Evolutionary conservation across 2,329 filamentous ascomycete species (phyloP), one percentile per base, ranked within the genome.

Genomic region (Orbilia blumenaviensis): DNA sequence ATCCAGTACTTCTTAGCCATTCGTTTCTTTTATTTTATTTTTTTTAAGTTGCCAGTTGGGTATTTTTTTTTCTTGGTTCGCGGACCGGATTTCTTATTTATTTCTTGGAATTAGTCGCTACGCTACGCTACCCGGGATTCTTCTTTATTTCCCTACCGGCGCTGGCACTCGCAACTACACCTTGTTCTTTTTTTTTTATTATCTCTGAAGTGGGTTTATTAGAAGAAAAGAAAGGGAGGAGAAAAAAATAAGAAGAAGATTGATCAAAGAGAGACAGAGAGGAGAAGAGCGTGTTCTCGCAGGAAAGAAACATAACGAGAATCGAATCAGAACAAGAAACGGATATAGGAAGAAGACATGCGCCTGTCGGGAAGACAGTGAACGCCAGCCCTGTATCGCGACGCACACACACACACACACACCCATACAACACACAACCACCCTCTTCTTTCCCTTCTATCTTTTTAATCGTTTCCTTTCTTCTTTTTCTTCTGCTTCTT

Each of bases 291-390:
- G 48, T 54, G 48, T 54, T 27, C 27, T 23, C 23, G 41, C 41
- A 44, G 38, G 52, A 18, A 58, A 23, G n/a, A 44, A 34, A 56
- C 61, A 48, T 21, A 29, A 64, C 32, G 62, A 66, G 10, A n/a
- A n/a, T n/a, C n/a, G 18, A 18, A 38, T n/a, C 10, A 8, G 3
- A 52, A 14, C 6, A 36, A 44, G 50, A 23, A 14, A 67, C n/a
- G n/a, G 60, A 25, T 18, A 23, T 21, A 32, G 10, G 29, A 69
- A 29, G 48, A 61, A 58, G 48, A 32, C 56, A 78, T 63, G 60
- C 46, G 58, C 58, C 58, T 64, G 67, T 52, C 54, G 18, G 60
- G 54, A 61, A 58, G 58, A 25, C 60, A 41, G 27, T 72, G 67
- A 72, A 64, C 66, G 41, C 25, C 16, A 36, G n/a, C n/a, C n/a